phyloP scores from a whole-genome alignment of 306 rosid species.

The Medicago truncatula region DNA sequence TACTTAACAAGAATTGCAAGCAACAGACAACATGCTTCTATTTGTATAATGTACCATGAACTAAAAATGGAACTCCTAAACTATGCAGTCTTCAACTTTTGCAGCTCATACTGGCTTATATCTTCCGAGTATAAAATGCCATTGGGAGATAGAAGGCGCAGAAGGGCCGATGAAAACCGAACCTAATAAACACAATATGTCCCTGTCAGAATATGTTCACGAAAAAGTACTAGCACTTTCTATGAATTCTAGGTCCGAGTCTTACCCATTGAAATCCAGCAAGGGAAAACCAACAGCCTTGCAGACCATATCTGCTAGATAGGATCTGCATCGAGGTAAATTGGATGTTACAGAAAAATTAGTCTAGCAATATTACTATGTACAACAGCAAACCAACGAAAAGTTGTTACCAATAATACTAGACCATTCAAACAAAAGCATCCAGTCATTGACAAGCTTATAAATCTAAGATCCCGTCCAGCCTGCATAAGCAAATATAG shows the following conservation, averaged over 20 bases:
- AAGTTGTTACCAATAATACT: constrained; percentile 57
- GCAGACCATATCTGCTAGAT: constrained; percentile 66
- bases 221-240: constrained; percentile 3
- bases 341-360: constrained; percentile 23
- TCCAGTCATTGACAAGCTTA: constrained; percentile 78
- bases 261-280: constrained; percentile 89
- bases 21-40: constrained; percentile 30
- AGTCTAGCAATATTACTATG: constrained; percentile 27
- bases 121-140: constrained; percentile 64
- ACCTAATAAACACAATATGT: constrained; percentile 44
- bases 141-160: constrained; percentile 65
- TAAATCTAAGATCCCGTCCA: constrained; percentile 74
- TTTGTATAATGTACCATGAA: constrained; percentile 13
- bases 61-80: constrained; percentile 28
- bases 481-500: constrained; percentile 61
- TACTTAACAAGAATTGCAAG: background rate
- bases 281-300: constrained; percentile 72
- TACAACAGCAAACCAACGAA: constrained; percentile 26
- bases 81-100: constrained; percentile 56
- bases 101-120: constrained; percentile 40
- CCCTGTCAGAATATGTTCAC: constrained; percentile 29
- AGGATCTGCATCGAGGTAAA: constrained; percentile 50
- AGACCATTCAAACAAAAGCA: constrained; percentile 63
- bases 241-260: constrained; percentile 31
- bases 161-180: constrained; percentile 58